Base-by-base conservation (phyloP, 73 alveolate genomes). In the Uronychia binucleata region DNA sequence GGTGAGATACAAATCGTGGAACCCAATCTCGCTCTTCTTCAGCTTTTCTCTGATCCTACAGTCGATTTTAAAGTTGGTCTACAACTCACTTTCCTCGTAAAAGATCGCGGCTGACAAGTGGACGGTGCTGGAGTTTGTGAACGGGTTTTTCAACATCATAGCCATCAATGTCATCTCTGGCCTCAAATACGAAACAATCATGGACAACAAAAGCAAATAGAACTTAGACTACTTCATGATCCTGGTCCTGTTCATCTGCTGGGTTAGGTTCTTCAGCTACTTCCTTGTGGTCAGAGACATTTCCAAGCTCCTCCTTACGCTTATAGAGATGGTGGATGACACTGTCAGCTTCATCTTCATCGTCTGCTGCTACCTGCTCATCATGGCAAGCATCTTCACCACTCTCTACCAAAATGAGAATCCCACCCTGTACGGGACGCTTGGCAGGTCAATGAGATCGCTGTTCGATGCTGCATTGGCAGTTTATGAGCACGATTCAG, bases 1-100 rank as follows among this genome's bases (percentile, higher is more conserved):
- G 30, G 34, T 77, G 26, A 59, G 35, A 25, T 89, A 89, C 83
- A 78, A 34, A 31, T 57, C 78, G 29, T 90, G 82, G 85, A 77
- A 85, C 60, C 34, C 76, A 82, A 26, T 90, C 28, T 88, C 92
- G 25, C 57, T 90, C 26, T 31, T 85, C 67, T 80, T 90, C 74
- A 67, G 88, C 0, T 33, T 77, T 11, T 79, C 95, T 0, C 46
- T 90, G 35, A 75, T 90, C 33, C 58, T 81, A 77, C 58, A 85
- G 28, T 34, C 58, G 31, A 5, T 78, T 0, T 77, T 90, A n/a
- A 90, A 85, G 80, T 33, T 80, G 28, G 13, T 80, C 57, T 90
- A 79, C 57, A 90, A 90, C 74, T 31, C 78, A 1, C 58, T 74
- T 35, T 28, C 88, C 28, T 1, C 60, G 1, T 26, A 58, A 25